These are phyloP conservation scores for Trichocladium uniseriatum DNA, from an alignment of 495 filamentous ascomycete genomes.

Conservation along the genomic window DNA sequence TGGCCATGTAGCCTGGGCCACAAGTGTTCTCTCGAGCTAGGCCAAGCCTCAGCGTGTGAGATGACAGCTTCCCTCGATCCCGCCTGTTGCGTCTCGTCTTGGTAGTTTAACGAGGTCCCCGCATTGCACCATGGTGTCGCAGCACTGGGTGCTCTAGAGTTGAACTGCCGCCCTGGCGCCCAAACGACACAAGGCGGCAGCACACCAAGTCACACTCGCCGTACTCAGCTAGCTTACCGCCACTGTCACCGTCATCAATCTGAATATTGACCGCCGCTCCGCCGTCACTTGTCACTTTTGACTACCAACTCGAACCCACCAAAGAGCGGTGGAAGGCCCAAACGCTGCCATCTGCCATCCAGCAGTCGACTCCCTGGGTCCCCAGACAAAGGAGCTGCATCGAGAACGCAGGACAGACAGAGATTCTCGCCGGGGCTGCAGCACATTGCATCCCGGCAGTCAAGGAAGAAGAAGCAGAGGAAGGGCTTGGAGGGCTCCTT, in stretches of 20 bases:
- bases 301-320: conserved; percentile 28
- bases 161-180: conserved; percentile 5
- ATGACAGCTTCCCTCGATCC: conserved; percentile 1
- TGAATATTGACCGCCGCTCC: conserved; percentile 16
- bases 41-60: conserved; percentile 8
- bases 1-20: conserved; percentile 24
- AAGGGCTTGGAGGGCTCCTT: conserved; percentile 31
- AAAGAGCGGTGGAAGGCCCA: conserved; percentile 40
- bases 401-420: conserved; percentile 33
- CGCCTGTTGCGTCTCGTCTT: not conserved
- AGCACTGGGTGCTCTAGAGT: not conserved
- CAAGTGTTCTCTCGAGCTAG: conserved; percentile 34
- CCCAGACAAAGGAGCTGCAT: conserved; percentile 37
- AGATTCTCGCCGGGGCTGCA: conserved; percentile 29
- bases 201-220: not conserved
- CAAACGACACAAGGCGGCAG: conserved; percentile 1
- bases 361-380: conserved; percentile 37
- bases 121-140: not conserved
- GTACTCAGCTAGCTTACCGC: not conserved
- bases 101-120: not conserved
- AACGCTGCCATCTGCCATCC: conserved; percentile 32
- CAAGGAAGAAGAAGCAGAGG: conserved; percentile 32
- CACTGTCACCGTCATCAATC: conserved; percentile 4
- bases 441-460: conserved; percentile 28
- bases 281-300: conserved; percentile 36